Base-by-base conservation (phyloP, 495 filamentous ascomycete species). In the Hyaloscypha finlandica region DNA sequence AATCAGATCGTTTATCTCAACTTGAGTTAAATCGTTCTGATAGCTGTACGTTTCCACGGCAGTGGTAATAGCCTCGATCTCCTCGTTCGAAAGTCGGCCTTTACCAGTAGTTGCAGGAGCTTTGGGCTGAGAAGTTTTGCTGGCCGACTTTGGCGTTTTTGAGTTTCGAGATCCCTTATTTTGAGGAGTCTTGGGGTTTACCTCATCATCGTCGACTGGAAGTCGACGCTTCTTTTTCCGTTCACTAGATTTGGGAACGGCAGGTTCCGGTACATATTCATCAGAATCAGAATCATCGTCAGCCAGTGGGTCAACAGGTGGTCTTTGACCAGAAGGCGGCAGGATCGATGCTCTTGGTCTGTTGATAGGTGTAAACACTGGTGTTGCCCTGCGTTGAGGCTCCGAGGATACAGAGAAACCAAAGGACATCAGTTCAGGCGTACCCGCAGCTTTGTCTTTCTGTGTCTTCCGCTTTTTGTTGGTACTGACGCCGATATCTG, bases 11-110 rank as follows among this genome's bases (percentile, higher is more conserved):
- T 78, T 81, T 8, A 84, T 54, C 5, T 79, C 64, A 59, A 67
- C 32, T 59, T 80, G 73, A 0, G 77, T 78, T 56, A 85, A 42
- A 16, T 68, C 61, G 12, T 81, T 59, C 14, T 74, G 65, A 0
- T 80, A 74, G 20, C 77, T 66, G 61, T 78, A 80, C 0, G 29
- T 68, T 51, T 83, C 77, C 1, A 84, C 75, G 3, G 76, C 77
- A 11, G 65, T 48, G 0, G 51, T 68, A 22, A 83, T 72, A 48
- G 73, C 70, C 1, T 72, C 66, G 29, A 76, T 54, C 58, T 84
- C 80, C 4, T 64, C 58, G 12, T 70, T 67, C 1, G 71, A 69
- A 29, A 81, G 73, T 35, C 39, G 52, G 1, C 63, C 61, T 59
- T 33, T 59, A 6, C 59, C 51, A 59, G 55, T 54, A 5, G 33